phyloP scores from a whole-genome alignment of 2,329 filamentous ascomycete species.

The Corinectria fuckeliana region DNA sequence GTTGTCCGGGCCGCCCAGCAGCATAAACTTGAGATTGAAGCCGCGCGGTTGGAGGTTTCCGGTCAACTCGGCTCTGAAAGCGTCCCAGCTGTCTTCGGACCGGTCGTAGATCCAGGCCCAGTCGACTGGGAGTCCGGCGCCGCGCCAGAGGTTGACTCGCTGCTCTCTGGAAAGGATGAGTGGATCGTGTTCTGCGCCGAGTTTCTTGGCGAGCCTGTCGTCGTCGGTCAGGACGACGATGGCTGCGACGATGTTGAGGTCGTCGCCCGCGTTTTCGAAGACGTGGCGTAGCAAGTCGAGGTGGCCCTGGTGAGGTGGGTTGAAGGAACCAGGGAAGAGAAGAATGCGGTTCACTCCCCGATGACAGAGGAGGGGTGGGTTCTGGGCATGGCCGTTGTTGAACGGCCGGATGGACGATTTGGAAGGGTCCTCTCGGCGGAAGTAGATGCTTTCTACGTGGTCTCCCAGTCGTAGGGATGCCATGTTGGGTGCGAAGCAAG shows the following conservation, averaged over 20 bases:
- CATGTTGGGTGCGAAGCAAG: slow-evolving; percentile 8
- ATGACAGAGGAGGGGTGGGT: slow-evolving; percentile 15
- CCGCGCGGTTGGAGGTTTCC: slow-evolving; percentile 1
- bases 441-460: slow-evolving; percentile 23
- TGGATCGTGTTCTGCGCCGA: slow-evolving; percentile 4
- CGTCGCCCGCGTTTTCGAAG: slow-evolving; percentile 34
- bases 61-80: slow-evolving; percentile 21
- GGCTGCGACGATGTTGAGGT: slow-evolving; percentile 41
- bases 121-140: slow-evolving; percentile 15
- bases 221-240: slow-evolving; percentile 41
- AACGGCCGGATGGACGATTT: slow-evolving; percentile 18
- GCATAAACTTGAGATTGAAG: slow-evolving; percentile 31
- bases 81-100: slow-evolving; percentile 22
- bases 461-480: slow-evolving; percentile 15
- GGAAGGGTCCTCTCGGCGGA: not conserved
- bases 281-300: slow-evolving; percentile 41
- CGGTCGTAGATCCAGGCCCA: slow-evolving; percentile 38
- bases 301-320: slow-evolving; percentile 47
- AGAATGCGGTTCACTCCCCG: slow-evolving; percentile 39
- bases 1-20: slow-evolving; percentile 36
- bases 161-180: slow-evolving; percentile 30
- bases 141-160: slow-evolving; percentile 38
- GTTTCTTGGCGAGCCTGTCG: slow-evolving; percentile 31
- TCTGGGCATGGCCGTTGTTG: slow-evolving; percentile 14
- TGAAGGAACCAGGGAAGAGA: slow-evolving; percentile 47